Percentiles rank a stretch among this genome's conserved stretches.
Conservation (phyloP, 2,329 filamentous ascomycete genomes). For the Aspergillus piperis region DNA sequence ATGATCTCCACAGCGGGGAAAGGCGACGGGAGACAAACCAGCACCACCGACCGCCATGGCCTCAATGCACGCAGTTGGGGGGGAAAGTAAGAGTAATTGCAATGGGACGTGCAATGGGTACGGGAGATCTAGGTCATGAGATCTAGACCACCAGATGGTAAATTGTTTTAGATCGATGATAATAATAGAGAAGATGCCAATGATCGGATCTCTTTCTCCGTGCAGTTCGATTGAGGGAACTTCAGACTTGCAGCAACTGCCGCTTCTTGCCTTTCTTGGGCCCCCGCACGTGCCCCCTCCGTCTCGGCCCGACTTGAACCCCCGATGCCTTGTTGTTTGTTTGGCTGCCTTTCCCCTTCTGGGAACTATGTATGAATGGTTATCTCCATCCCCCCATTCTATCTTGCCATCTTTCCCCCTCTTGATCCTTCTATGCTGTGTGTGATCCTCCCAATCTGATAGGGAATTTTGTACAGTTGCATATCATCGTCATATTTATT, state of each 20-base stretch:
- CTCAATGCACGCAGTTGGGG: not conserved
- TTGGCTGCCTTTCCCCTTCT: constrained; percentile 12
- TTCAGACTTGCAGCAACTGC: not conserved
- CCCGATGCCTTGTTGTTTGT: constrained; percentile 22
- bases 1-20: constrained; percentile 2
- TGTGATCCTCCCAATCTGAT: not conserved
- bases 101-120: too few species aligned
- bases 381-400: not conserved
- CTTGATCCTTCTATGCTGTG: not conserved
- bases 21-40: constrained; percentile 1
- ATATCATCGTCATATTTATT: not conserved
- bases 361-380: not conserved
- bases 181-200: not conserved
- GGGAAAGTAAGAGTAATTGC: not conserved
- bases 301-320: constrained; percentile 24
- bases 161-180: not conserved
- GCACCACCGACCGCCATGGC: constrained; percentile 1
- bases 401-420: not conserved
- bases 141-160: too few species aligned
- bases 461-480: too few species aligned
- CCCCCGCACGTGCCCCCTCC: constrained; percentile 15
- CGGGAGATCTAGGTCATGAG: too few species aligned
- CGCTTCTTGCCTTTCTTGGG: not conserved
- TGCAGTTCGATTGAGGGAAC: not conserved
- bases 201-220: not conserved